Evolutionary conservation across 495 filamentous ascomycete species (phyloP), one percentile per base, ranked within the genome.

Genomic region (Ramalina intermedia): DNA sequence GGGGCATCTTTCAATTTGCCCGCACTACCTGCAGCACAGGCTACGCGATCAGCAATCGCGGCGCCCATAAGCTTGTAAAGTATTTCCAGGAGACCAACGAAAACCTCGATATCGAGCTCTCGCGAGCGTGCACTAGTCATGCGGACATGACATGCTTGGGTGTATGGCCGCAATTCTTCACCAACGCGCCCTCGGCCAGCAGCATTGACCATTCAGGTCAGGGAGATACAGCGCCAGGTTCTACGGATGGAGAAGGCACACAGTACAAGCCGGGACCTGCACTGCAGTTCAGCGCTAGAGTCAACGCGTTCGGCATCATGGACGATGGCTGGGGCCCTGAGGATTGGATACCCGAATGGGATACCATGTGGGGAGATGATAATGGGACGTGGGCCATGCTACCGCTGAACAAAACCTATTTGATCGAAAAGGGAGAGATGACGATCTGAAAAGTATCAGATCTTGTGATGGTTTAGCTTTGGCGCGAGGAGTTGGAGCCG

Each of bases 131-230:
- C 27, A 16, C 16, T 12, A 37, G 45, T 1, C 44, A 45, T 16
- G 3, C 29, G 24, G 40, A 46, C 12, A 2, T 56, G 21, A 37
- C 21, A 18, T 56, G 54, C 41, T 41, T 56, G 0, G 54, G 43
- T n/a, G 46, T 53, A 7, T 56, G 54, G 54, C 54, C 54, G 18
- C 54, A 56, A 16, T 21, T 56, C 36, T 37, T 56, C 21, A 53
- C 46, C 1, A 43, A 40, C 2, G 46, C 50, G 3, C 18, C 45
- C 0, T 41, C 50, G 14, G 9, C 40, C 13, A 43, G 44, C 6
- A 56, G 53, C n/a, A 56, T 56, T 24, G 20, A 33, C 1, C 54
- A 56, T 27, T n/a, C 44, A 16, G 49, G 44, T 1, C 41, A 37
- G 2, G 50, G 50, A 6, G 54, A 55, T 37, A 24, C 33, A 7